Evolutionary conservation across 305 asterid genomes (phyloP).

Genomic region (Stenogyne calaminthoides): DNA sequence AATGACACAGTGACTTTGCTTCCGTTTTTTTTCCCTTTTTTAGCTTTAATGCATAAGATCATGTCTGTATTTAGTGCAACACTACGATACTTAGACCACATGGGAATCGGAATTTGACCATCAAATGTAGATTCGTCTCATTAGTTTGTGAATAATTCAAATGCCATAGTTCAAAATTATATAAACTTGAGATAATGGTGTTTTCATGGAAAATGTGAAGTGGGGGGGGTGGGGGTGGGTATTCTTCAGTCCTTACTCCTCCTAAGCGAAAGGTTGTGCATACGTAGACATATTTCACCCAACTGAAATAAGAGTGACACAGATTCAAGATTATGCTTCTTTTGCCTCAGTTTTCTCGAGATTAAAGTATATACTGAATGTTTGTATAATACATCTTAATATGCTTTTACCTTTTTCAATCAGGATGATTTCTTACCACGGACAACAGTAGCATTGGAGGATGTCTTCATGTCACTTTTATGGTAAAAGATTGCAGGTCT

Average conservation of each 20-base stretch:
- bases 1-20: slow-evolving; percentile 10
- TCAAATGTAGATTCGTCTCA: background rate
- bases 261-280: background rate
- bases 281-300: background rate
- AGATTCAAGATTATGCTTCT: background rate
- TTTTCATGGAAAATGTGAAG: background rate
- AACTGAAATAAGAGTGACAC: background rate
- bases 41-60: background rate
- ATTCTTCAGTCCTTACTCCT: background rate
- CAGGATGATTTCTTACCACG: slow-evolving; percentile 99
- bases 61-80: background rate
- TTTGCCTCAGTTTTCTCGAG: background rate
- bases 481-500: slow-evolving; percentile 84
- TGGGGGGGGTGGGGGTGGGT: too few relatives aligned
- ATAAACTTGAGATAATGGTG: background rate
- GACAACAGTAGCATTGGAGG: slow-evolving; percentile 86
- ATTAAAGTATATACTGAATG: slow-evolving; percentile 9
- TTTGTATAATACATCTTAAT: slow-evolving; percentile 1
- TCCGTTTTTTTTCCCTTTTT: background rate
- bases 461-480: slow-evolving; percentile 81
- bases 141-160: background rate
- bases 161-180: background rate
- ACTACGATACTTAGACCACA: background rate
- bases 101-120: background rate
- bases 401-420: slow-evolving; percentile 16